These are phyloP conservation scores for Oidiodendron maius DNA, from an alignment of 495 filamentous ascomycete species.

Conservation along the genomic window DNA sequence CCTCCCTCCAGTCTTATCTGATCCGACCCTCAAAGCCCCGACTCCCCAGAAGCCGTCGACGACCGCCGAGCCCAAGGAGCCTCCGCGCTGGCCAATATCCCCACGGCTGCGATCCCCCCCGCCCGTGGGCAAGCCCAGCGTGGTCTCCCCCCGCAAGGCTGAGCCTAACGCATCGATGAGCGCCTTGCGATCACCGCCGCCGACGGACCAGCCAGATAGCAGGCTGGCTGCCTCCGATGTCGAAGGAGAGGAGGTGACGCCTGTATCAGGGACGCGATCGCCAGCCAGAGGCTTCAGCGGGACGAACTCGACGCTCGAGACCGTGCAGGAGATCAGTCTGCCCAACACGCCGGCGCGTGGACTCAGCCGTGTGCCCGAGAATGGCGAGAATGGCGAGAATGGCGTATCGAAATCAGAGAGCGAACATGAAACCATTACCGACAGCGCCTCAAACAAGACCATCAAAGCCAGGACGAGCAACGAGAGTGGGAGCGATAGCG, in stretches of 20 bases:
- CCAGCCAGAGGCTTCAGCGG: slow-evolving; percentile 62
- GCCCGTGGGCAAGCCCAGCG: slow-evolving; percentile 39
- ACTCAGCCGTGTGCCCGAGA: slow-evolving; percentile 34
- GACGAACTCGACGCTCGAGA: slow-evolving; percentile 70
- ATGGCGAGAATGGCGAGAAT: slow-evolving; percentile 32
- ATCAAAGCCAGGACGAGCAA: slow-evolving; percentile 30
- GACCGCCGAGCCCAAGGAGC: slow-evolving; percentile 44
- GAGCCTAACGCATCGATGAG: slow-evolving; percentile 47
- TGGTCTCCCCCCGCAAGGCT: slow-evolving; percentile 35
- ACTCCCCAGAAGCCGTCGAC: slow-evolving; percentile 53
- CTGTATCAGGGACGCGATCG: slow-evolving; percentile 53
- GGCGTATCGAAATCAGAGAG: slow-evolving; percentile 38
- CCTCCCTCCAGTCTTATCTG: slow-evolving; percentile 41
- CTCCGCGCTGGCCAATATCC: slow-evolving; percentile 60
- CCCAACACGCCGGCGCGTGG: slow-evolving; percentile 61
- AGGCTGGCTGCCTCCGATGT: slow-evolving; percentile 29
- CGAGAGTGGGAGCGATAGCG: slow-evolving; percentile 60
- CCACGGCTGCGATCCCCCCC: slow-evolving; percentile 65
- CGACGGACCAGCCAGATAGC: slow-evolving; percentile 30
- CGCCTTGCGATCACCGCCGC: slow-evolving; percentile 46
- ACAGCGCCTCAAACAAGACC: slow-evolving; percentile 26
- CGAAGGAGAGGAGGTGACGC: slow-evolving; percentile 47
- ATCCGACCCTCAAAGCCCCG: slow-evolving; percentile 52
- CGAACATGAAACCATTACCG: slow-evolving; percentile 29
- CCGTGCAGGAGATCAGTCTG: slow-evolving; percentile 85